Evolutionary conservation across 2,329 filamentous ascomycete genomes (phyloP).

Genomic region (Aspergillus quadricinctus): DNA sequence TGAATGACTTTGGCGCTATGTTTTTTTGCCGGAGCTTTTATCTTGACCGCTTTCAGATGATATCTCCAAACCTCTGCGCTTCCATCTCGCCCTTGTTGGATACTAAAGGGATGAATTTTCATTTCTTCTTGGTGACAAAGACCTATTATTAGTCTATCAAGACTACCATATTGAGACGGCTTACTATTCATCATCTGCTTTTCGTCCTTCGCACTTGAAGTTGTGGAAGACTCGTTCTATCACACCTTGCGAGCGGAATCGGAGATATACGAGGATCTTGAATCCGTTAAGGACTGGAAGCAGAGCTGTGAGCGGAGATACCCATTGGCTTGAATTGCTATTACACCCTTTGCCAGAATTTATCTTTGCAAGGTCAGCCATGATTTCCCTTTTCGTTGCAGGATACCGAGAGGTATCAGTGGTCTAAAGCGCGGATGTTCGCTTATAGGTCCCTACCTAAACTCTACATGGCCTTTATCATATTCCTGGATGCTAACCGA

Average conservation of each 20-base stretch:
- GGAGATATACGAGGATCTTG: neutral
- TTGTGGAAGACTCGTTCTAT: neutral
- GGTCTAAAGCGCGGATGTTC: neutral
- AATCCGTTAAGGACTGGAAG: neutral
- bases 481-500: too few species aligned
- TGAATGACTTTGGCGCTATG: neutral
- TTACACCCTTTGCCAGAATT: neutral
- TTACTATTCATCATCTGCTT: neutral
- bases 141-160: neutral
- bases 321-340: neutral
- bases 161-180: neutral
- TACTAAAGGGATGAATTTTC: neutral
- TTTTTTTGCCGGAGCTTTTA: slow-evolving; percentile 10
- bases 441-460: neutral
- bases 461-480: neutral
- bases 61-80: neutral
- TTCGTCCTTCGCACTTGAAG: neutral
- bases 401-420: neutral
- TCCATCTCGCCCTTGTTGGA: neutral
- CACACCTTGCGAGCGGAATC: neutral
- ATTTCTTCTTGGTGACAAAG: neutral
- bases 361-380: neutral
- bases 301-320: neutral
- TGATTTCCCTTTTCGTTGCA: neutral
- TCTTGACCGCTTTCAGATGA: slow-evolving; percentile 4